Evolutionary conservation across 345 rosid genomes (phyloP), one percentile per base, ranked within the genome.

Genomic region (Moricandia moricandioides): DNA sequence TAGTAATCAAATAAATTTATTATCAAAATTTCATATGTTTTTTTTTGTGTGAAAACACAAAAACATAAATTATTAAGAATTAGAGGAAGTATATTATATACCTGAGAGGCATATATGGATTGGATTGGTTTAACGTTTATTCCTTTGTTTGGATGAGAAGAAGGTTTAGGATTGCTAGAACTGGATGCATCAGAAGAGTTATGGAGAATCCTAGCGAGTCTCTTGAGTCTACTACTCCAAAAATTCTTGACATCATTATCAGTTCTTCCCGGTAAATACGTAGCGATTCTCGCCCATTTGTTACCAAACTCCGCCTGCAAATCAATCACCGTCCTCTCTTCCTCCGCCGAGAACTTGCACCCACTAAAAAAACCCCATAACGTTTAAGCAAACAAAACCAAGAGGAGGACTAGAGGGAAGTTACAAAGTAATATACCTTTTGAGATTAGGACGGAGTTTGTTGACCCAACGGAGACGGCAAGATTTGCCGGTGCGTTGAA

Each of bases 381-480:
- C 39, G 5, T 5, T 10, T 7, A 12, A 37, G 13, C 61, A 21
- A 72, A 30, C 60, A 1, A 30, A 31, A 58, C 5, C 10, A 59
- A 59, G 16, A 30, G 51, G 45, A 47, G 4, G 6, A 4, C 0
- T 8, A 2, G 49, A 7, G 8, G 39, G 10, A 47, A 3, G 3
- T 2, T 3, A 27, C 0, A 7, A 12, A n/a, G 52, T 14, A 1
- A 1, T 16, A 9, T 84, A 94, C 96, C 80, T 89, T 76, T 90
- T 95, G 75, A 95, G 82, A 79, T 95, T 88, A 61, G 99, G 99
- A 54, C 96, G 74, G 64, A 95, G 99, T 80, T 92, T 95, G 81
- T 92, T 95, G 77, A 89, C 98, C 97, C 97, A 92, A 63, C 99
- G 97, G 74, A 92, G 98, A 62, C 97, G 99, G 52, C 99, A 89